Evolutionary conservation across 1,284 basidiomycete species (phyloP).

Genomic region (Prillingera fragicola): DNA sequence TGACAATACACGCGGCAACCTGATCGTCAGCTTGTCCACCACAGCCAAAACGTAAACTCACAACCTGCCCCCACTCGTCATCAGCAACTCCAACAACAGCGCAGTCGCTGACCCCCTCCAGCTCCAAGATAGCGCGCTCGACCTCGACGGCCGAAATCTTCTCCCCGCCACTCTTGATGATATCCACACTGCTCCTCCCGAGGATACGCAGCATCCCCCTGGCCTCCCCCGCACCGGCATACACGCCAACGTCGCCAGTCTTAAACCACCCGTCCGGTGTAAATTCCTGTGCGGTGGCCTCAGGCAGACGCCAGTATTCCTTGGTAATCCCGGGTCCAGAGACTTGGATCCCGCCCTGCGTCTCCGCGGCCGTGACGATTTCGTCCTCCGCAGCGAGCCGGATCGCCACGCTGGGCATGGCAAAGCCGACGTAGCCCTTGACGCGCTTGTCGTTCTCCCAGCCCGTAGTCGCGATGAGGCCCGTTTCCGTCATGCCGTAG

Average conservation of each 20-base stretch:
- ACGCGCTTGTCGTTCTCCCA: conserved; percentile 35
- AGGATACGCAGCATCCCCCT: conserved; percentile 31
- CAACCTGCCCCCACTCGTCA: conserved; percentile 43
- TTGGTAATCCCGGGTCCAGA: conserved; percentile 35
- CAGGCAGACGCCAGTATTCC: conserved; percentile 41
- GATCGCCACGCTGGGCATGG: conserved; percentile 34
- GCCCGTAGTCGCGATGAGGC: conserved; percentile 40
- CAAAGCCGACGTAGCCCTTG: conserved; percentile 40
- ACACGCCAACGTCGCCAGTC: conserved; percentile 43
- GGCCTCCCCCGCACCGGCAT: conserved; percentile 21
- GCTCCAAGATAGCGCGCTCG: conserved; percentile 37
- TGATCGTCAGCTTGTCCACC: too few relatives aligned
- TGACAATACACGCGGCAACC: conserved; percentile 28
- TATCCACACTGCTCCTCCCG: conserved; percentile 35
- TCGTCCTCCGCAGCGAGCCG: conserved; percentile 23
- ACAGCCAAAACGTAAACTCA: too few relatives aligned
- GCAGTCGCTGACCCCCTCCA: conserved; percentile 37
- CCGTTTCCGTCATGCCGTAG: conserved; percentile 47
- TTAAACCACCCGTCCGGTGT: conserved; percentile 41
- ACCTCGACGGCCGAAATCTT: conserved; percentile 45
- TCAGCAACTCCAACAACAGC: conserved; percentile 42
- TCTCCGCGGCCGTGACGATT: conserved; percentile 18
- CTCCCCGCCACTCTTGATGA: conserved; percentile 43
- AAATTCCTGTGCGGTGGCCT: conserved; percentile 35
- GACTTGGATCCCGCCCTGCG: conserved; percentile 39